Evolutionary conservation across 179 eudicot genomes (phyloP), one percentile per base, ranked within the genome.

Genomic region (Corrigiola litoralis): DNA sequence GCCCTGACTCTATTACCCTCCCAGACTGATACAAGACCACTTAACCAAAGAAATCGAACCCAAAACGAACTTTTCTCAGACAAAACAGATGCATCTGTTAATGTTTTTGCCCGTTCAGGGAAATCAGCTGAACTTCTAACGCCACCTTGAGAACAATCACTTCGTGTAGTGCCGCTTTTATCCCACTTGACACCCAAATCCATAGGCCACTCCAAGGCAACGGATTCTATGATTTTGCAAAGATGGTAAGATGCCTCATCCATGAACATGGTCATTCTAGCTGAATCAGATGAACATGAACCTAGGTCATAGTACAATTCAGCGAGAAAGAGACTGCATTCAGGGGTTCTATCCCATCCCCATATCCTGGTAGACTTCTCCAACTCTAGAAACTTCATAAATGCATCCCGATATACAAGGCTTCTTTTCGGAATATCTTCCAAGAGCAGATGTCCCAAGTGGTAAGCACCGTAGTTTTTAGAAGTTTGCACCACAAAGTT

Each of bases 251-350:
- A 76, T 58, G 87, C 85, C 70, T 87, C 92, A 24, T 83, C 68
- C 80, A 85, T 79, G 63, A 76, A 80, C 37, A 81, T 85, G 52
- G 85, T 68, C 37, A 59, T 68, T 52, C 50, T 61, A 58, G 86
- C 75, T 45, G 79, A 52, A 69, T 83, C 81, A 10, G 80, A 71
- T 55, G 89, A 91, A 65, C 69, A 72, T 47, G 83, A 77, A 20
- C 87, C 96, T 24, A 86, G 67, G 58, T 90, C 99, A 71, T 83
- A 80, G 82, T 84, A 88, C 49, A 95, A 76, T 81, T 95, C 99
- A 28, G 92, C 86, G 58, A 95, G 89, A 83, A 95, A 95, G 72
- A 95, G 87, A 80, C 88, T 77, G 73, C 97, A 95, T 64, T 91
- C 88, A 24, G 88, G 81, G 33, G 84, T 81, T 78, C 96, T 88